Base-by-base conservation (phyloP, 352 stramenopile species). In the Phytophthora citricola region DNA sequence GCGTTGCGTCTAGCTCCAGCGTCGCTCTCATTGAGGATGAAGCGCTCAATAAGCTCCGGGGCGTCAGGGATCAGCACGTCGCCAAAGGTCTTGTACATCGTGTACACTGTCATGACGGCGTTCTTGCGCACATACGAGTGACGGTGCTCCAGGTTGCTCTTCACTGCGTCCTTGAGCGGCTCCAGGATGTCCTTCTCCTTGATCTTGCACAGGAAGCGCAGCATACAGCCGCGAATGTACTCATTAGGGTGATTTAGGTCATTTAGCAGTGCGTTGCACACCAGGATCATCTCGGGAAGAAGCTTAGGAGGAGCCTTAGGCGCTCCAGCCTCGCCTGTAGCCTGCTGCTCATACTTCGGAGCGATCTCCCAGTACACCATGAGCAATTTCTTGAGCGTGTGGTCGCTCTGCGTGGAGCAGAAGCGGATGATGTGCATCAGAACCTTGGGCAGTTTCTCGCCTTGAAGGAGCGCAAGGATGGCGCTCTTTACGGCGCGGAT, bases 391-490 rank as follows among this genome's bases (percentile, higher is more conserved):
- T 99, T 99, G 44, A 99, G 85, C 69, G 97, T 94, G 82, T 99
- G 98, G 83, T 99, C 97, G 55, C 98, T 97, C 47, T 98, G 97
- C 56, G 98, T 99, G 58, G 98, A 98, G 81, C 97, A 99, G 78
- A 99, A 99, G 52, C 95, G 97, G 73, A 99, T 99, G 54, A 99
- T 98, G 78, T 98, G 97, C 98, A 99, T 99, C 31, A 99, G 85
- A 75, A 99, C 95, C 66, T 97, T 95, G 17, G 97, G 96, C 85
- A 99, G 97, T 63, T 98, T 93, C 75, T 99, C 98, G 58, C 98
- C 98, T n/a, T 98, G 97, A 15, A 99, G 90, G 72, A 99, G 86
- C 36, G 97, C 92, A 71, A 99, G 91, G 60, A 99, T 99, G 54
- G 97, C 97, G 57, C 88, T 93, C 83, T 99, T 99, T n/a, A 99